phyloP scores from a whole-genome alignment of 371 early-diverging fungal genomes.

The Mortierella sp. region DNA sequence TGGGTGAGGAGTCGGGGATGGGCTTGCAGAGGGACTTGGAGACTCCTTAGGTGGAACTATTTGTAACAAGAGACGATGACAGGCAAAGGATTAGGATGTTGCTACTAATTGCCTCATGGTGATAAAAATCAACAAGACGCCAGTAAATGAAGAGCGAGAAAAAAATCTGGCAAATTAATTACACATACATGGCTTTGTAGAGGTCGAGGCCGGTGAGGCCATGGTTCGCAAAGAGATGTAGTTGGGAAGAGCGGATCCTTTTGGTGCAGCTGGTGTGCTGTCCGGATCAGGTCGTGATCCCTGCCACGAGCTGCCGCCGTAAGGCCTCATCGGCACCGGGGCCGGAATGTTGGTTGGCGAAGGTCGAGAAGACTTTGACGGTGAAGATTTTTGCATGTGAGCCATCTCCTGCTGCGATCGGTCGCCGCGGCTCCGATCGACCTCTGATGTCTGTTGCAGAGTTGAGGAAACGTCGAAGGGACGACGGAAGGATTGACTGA shows the following conservation, averaged over 20 bases:
- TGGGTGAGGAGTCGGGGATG: neutral
- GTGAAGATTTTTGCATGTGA: neutral
- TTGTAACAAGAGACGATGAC: neutral
- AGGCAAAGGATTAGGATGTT: neutral
- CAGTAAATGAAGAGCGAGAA: neutral
- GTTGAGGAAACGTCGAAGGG: neutral
- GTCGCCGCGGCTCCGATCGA: slow-evolving; percentile 6
- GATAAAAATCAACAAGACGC: neutral
- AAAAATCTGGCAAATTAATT: neutral
- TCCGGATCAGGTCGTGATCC: slow-evolving; percentile 33
- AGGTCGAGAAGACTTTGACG: neutral
- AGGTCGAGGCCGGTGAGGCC: neutral
- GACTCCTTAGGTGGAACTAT: neutral
- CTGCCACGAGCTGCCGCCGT: slow-evolving; percentile 21
- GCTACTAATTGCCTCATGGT: neutral
- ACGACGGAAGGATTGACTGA: neutral
- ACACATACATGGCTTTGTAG: neutral
- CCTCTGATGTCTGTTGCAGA: neutral
- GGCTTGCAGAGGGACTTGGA: neutral
- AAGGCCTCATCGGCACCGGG: neutral
- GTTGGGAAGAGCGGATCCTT: neutral
- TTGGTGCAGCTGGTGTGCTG: slow-evolving; percentile 19
- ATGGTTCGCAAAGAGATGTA: neutral
- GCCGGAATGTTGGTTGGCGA: neutral
- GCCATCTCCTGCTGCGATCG: slow-evolving; percentile 12